Percentiles rank a stretch among this genome's conserved stretches.
phyloP scores from a whole-genome alignment of 2,329 filamentous ascomycete species.

The Penicillium verrucosum region DNA sequence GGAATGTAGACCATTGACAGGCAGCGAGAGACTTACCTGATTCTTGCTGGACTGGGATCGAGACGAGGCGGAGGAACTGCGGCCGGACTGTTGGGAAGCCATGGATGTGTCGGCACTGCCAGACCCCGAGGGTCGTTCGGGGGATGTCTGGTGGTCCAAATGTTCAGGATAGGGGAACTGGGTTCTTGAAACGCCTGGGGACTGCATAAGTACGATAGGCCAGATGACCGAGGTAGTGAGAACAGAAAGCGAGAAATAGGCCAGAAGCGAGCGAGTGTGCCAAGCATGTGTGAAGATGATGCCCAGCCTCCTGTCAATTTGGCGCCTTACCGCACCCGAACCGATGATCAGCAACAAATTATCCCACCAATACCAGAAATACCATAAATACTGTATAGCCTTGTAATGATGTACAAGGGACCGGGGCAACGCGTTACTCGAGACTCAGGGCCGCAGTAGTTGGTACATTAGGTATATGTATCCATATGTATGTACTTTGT shows the following conservation, averaged over 20 bases:
- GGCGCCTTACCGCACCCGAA: constrained; percentile 4
- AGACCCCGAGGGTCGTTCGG: constrained; percentile 31
- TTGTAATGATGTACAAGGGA: constrained; percentile 1
- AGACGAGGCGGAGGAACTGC: constrained; percentile 63
- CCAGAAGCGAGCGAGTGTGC: constrained; percentile 1
- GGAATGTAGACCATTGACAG: neutral
- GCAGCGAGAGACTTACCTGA: constrained; percentile 51
- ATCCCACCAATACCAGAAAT: neutral
- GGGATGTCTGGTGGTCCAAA: constrained; percentile 33
- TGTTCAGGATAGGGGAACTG: constrained; percentile 4
- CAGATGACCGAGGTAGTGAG: neutral
- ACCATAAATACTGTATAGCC: constrained; percentile 2
- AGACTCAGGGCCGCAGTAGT: neutral
- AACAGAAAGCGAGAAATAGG: neutral
- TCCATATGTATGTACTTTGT: neutral
- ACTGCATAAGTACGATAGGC: constrained; percentile 1
- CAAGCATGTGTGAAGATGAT: constrained; percentile 13
- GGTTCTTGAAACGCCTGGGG: neutral
- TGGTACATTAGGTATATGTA: neutral
- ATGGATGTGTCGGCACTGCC: constrained; percentile 45
- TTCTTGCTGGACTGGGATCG: constrained; percentile 57
- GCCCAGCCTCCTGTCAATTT: constrained; percentile 11
- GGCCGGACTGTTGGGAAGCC: constrained; percentile 60
- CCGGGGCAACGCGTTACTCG: neutral
- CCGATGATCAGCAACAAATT: neutral